phyloP scores from a whole-genome alignment of 306 rosid genomes.

The Prosopis cineraria region DNA sequence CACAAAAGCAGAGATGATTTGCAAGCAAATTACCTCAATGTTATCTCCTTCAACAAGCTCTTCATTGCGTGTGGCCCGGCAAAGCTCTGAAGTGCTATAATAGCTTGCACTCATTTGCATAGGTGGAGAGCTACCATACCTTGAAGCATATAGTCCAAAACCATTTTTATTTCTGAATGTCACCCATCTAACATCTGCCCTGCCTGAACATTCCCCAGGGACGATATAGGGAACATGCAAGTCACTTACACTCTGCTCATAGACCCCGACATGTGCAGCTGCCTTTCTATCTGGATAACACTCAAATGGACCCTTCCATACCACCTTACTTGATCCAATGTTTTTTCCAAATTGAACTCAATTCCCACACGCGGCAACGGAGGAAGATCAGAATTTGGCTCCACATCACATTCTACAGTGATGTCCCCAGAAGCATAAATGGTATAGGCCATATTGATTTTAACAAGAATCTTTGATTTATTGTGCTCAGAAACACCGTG shows the following conservation, averaged over 20 bases:
- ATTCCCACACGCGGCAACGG: constrained; percentile 96
- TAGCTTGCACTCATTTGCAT: constrained; percentile 95
- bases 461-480: constrained; percentile 46
- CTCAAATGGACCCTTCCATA: constrained; percentile 96
- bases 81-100: constrained; percentile 75
- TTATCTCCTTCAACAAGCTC: constrained; percentile 74
- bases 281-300: constrained; percentile 93
- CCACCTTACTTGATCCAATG: constrained; percentile 71
- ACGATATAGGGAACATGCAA: constrained; percentile 93
- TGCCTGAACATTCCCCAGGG: constrained; percentile 86
- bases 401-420: constrained; percentile 62
- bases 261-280: constrained; percentile 77
- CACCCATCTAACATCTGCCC: constrained; percentile 95
- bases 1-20: background rate
- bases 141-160: constrained; percentile 84
- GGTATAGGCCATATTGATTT: constrained; percentile 59
- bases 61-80: constrained; percentile 71
- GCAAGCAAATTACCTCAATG: constrained; percentile 65
- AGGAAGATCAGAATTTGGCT: constrained; percentile 74
- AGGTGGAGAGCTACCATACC: constrained; percentile 73
- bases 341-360: constrained; percentile 64
- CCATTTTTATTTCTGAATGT: constrained; percentile 71
- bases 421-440: constrained; percentile 81
- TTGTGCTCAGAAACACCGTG: constrained; percentile 50
- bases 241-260: constrained; percentile 63